A percentile compares a stretch with the other conserved stretches of the same genome.
Conservation (phyloP, 2,329 filamentous ascomycete genomes). For the Paraconiothyrium sp. region DNA sequence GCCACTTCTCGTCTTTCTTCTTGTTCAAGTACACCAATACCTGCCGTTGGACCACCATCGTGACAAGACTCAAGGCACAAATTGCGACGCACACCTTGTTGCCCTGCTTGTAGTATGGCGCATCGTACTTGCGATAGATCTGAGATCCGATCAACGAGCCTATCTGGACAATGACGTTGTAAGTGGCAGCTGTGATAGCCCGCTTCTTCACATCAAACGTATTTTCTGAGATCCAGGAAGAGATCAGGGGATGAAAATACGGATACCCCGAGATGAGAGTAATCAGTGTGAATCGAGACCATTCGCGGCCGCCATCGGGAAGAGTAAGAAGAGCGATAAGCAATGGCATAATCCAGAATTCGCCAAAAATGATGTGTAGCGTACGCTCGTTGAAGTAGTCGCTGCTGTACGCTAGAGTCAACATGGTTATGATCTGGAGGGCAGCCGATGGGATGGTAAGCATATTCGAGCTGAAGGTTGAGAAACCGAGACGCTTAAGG, state of each 20-base stretch:
- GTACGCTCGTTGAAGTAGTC: constrained; percentile 63
- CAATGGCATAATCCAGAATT: constrained; percentile 54
- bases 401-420: constrained; percentile 54
- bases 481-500: constrained; percentile 52
- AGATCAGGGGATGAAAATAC: constrained; percentile 65
- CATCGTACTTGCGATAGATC: constrained; percentile 65
- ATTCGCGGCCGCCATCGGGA: constrained; percentile 46
- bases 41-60: constrained; percentile 62
- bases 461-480: constrained; percentile 55
- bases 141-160: constrained; percentile 50
- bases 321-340: constrained; percentile 50
- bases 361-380: constrained; percentile 55
- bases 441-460: constrained; percentile 55
- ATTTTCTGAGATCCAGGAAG: constrained; percentile 70
- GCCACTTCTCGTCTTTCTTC: constrained; percentile 58
- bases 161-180: constrained; percentile 62
- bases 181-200: constrained; percentile 70
- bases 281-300: constrained; percentile 51
- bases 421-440: constrained; percentile 61
- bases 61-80: constrained; percentile 57
- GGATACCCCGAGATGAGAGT: constrained; percentile 52
- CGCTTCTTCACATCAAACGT: constrained; percentile 69
- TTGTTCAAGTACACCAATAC: constrained; percentile 37
- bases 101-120: constrained; percentile 63
- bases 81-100: constrained; percentile 63